Percentiles rank a stretch among this genome's conserved stretches.
Conservation (phyloP, 1,284 basidiomycete species). For the Irpex sp. region DNA sequence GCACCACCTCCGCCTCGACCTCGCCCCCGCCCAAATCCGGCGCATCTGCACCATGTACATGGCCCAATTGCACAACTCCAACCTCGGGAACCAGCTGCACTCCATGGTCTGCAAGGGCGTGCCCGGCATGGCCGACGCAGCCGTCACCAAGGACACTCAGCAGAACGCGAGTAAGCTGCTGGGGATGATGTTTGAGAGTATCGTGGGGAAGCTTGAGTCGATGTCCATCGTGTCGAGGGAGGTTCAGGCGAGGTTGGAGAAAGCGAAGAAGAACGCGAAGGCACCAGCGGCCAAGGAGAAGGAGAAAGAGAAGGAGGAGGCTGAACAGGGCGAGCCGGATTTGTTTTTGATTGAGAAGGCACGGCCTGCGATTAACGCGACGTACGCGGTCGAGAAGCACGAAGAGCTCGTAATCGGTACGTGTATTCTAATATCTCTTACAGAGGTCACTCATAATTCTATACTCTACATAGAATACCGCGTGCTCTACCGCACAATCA, state of each 20-base stretch:
- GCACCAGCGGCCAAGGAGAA: slow-evolving; percentile 28
- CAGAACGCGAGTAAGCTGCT: slow-evolving; percentile 69
- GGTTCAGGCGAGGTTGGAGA: slow-evolving; percentile 44
- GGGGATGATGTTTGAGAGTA: slow-evolving; percentile 77
- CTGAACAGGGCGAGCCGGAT: slow-evolving; percentile 26
- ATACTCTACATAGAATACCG: slow-evolving; percentile 62
- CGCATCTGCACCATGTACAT: slow-evolving; percentile 86
- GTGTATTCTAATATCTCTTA: slow-evolving; percentile 17
- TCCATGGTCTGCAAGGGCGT: slow-evolving; percentile 94
- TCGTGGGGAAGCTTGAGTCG: slow-evolving; percentile 84
- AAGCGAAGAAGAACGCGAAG: slow-evolving; percentile 36
- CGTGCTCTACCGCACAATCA: slow-evolving; percentile 83
- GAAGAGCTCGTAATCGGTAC: slow-evolving; percentile 73
- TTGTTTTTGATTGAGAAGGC: slow-evolving; percentile 70
- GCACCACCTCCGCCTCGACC: slow-evolving; percentile 86
- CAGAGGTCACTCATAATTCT: neutral
- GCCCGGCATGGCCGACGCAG: slow-evolving; percentile 85
- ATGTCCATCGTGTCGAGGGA: slow-evolving; percentile 70
- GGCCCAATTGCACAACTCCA: slow-evolving; percentile 87
- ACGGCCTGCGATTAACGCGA: slow-evolving; percentile 72
- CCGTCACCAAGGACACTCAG: slow-evolving; percentile 71
- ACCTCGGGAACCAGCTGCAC: slow-evolving; percentile 80
- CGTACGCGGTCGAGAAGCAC: slow-evolving; percentile 73
- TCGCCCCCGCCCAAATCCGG: slow-evolving; percentile 76
- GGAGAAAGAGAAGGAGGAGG: slow-evolving; percentile 35